phyloP scores from a whole-genome alignment of 2,329 filamentous ascomycete species.

The Graphilbum ipis-grandicollis region DNA sequence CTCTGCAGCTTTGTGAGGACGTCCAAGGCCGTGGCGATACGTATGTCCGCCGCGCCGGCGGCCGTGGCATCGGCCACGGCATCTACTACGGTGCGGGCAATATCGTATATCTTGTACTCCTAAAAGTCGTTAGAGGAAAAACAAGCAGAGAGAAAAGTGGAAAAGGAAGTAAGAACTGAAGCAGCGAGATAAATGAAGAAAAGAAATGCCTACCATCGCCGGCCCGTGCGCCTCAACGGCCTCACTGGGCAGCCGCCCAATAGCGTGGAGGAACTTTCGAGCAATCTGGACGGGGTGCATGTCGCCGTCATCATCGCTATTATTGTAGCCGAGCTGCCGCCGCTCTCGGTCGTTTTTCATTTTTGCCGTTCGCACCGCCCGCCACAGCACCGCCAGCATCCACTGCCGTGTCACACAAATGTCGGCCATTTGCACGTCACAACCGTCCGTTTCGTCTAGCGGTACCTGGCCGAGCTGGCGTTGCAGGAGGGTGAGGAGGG shows the following conservation, averaged over 20 bases:
- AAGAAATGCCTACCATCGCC: constrained; percentile 16
- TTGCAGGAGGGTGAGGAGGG: no score
- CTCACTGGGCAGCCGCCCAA: constrained; percentile 23
- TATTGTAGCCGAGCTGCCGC: no score
- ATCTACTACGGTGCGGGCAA: constrained; percentile 26
- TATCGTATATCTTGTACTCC: constrained; percentile 28
- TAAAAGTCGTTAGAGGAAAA: background rate
- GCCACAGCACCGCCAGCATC: constrained; percentile 32
- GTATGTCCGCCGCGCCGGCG: background rate
- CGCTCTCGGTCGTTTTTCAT: no score
- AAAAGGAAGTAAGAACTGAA: no score
- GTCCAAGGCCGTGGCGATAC: constrained; percentile 14
- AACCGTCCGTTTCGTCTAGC: no score
- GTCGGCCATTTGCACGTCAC: constrained; percentile 30
- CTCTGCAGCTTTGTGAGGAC: constrained; percentile 20
- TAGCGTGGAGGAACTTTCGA: constrained; percentile 24
- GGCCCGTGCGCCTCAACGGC: constrained; percentile 32
- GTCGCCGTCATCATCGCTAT: no score
- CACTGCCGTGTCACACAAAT: constrained; percentile 31
- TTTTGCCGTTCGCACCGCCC: no score
- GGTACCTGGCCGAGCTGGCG: no score
- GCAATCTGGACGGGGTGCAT: constrained; percentile 24
- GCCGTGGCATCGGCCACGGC: constrained; percentile 12
- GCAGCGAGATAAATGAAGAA: background rate
- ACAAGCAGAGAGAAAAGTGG: background rate